Conservation (phyloP, 371 early-diverging fungal genomes). For the Chytridium lagenaria region DNA sequence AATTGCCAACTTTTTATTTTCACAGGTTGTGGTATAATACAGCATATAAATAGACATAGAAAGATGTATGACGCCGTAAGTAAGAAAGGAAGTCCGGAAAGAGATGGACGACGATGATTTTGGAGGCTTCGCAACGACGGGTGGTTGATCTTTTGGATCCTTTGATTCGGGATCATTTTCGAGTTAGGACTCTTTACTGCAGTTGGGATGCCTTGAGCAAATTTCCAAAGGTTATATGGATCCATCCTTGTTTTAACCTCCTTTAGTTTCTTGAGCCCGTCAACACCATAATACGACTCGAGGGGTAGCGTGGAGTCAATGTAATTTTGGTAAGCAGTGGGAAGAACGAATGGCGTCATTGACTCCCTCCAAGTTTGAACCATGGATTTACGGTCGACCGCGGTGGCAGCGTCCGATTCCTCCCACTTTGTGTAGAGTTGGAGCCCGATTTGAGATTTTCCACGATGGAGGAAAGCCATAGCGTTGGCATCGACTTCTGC, state of each 20-base stretch:
- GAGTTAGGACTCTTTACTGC: too few species aligned
- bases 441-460: conserved; percentile 5
- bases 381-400: neutral
- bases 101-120: too few species aligned
- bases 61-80: too few species aligned
- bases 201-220: too few species aligned
- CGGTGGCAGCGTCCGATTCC: neutral
- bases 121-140: too few species aligned
- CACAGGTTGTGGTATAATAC: too few species aligned
- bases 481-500: neutral
- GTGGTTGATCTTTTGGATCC: too few species aligned
- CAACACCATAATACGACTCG: conserved; percentile 9
- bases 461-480: conserved; percentile 19
- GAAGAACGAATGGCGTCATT: neutral
- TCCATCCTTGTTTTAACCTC: conserved; percentile 18
- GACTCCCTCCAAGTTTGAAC: neutral
- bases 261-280: neutral
- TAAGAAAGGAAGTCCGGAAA: too few species aligned
- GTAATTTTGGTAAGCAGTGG: conserved; percentile 21
- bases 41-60: too few species aligned
- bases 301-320: neutral
- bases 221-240: conserved; percentile 18
- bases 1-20: too few species aligned
- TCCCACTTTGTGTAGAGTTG: neutral
- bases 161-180: too few species aligned